Conservation (phyloP, 1,284 basidiomycete genomes). For the Fomitopsis schrenkii region DNA sequence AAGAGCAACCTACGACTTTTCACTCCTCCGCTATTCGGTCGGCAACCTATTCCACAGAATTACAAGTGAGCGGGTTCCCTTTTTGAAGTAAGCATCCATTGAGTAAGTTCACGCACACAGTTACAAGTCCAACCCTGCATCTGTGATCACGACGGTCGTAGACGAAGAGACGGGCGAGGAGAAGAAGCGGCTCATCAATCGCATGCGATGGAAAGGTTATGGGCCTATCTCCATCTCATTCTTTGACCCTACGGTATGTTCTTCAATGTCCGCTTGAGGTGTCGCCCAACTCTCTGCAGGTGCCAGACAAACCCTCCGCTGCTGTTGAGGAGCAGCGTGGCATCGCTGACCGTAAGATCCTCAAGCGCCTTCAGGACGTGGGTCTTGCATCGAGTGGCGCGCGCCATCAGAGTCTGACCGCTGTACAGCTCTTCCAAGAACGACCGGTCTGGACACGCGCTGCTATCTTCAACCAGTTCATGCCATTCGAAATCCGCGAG, state of each 20-base stretch:
- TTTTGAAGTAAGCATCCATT: background rate
- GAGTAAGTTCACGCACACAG: conserved; percentile 32
- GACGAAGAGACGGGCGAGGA: conserved; percentile 79
- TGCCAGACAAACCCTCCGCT: conserved; percentile 63
- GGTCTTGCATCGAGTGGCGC: conserved; percentile 7
- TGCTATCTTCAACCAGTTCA: conserved; percentile 82
- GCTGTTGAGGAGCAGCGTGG: conserved; percentile 51
- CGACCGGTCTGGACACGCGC: conserved; percentile 89
- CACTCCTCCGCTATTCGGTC: conserved; percentile 82
- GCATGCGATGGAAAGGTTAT: conserved; percentile 75
- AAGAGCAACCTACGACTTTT: conserved; percentile 66
- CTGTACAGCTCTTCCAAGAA: conserved; percentile 53
- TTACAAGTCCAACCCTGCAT: conserved; percentile 74
- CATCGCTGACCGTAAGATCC: conserved; percentile 55
- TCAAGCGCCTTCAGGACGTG: conserved; percentile 60
- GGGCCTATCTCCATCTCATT: conserved; percentile 70
- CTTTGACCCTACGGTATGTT: conserved; percentile 50
- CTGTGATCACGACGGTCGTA: conserved; percentile 58
- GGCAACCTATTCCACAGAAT: conserved; percentile 69
- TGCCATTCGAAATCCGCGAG: conserved; percentile 61
- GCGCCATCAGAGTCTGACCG: background rate
- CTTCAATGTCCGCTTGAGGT: background rate
- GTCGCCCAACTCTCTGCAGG: conserved; percentile 30
- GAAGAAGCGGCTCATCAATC: conserved; percentile 75
- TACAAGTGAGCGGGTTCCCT: conserved; percentile 57